Evolutionary conservation across 257 asterid species (phyloP), one percentile per base, ranked within the genome.

Genomic region (Salvia miltiorrhiza): DNA sequence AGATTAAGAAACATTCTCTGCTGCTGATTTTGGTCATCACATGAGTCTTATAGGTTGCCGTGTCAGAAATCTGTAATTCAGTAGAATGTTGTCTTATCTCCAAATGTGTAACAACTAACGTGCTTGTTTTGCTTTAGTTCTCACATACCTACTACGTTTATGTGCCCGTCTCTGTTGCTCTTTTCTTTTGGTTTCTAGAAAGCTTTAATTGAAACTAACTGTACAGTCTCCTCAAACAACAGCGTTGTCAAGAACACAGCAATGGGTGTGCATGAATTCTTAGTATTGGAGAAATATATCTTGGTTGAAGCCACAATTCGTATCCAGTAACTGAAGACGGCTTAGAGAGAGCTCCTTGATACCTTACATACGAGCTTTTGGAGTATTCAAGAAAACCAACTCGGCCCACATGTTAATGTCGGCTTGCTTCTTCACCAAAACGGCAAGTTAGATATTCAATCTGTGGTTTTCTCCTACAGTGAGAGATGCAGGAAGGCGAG

Each of bases 221-320:
- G 20, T 40, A 17, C 52, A 67, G 40, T 65, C 71, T 65, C 32
- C 45, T 47, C 47, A 16, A 65, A 26, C 58, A 47, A 40, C 53
- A 48, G 60, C 12, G 9, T 47, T 14, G 14, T 44, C 21, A 28
- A 41, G 39, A n/a, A 32, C 30, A 65, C 44, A 26, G 28, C 19
- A 26, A 14, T 17, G 24, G 43, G 47, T 58, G n/a, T 9, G 26
- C 33, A 7, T 61, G 37, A 21, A 33, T 32, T 12, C 32, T 19
- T 9, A 50, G 24, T 21, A 35, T 20, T 21, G 17, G 52, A 11
- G 53, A 21, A 50, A 33, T 43, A 35, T 24, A 33, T 67, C 49
- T 30, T 45, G 37, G 40, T 52, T 19, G n/a, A 39, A n/a, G 63
- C 12, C 62, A 23, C 7, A 5, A 24, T 26, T 67, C 39, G 28